phyloP scores from a whole-genome alignment of 2,329 filamentous ascomycete genomes.

The Cladophialophora exuberans region DNA sequence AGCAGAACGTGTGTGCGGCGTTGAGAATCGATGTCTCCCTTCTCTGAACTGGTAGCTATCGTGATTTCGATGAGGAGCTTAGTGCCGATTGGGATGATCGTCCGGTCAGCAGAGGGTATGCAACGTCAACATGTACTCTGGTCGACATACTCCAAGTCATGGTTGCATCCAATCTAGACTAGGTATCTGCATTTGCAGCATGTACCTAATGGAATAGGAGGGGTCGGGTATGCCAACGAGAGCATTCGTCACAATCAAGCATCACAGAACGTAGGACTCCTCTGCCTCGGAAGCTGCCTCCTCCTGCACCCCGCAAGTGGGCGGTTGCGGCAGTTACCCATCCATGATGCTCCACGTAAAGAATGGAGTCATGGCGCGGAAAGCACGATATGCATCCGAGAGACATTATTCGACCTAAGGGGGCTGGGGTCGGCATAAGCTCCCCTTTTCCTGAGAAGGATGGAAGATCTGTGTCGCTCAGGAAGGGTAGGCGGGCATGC shows the following conservation, averaged over 20 bases:
- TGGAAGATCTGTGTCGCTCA: neutral
- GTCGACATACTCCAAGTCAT: neutral
- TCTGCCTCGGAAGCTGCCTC: constrained; percentile 1
- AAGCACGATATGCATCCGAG: neutral
- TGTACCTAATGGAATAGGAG: constrained; percentile 1
- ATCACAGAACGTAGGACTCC: neutral
- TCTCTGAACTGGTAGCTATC: too few species aligned
- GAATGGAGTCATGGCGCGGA: constrained; percentile 1
- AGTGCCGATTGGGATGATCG: neutral
- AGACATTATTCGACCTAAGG: neutral
- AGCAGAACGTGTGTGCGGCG: neutral
- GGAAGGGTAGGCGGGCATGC: neutral
- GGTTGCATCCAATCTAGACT: neutral
- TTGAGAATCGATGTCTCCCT: neutral
- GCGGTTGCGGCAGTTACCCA: neutral
- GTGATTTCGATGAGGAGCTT: too few species aligned
- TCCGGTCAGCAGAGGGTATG: neutral
- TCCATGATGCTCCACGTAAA: constrained; percentile 8
- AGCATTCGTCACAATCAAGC: neutral
- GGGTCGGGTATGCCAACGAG: neutral
- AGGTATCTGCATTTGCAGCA: constrained; percentile 5
- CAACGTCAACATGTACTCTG: neutral
- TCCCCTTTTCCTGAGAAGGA: neutral
- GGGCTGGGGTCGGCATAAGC: neutral
- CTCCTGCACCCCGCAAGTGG: constrained; percentile 14